These are phyloP conservation scores for Millerago galiae DNA, from an alignment of 805 yeast species.

Conservation along the genomic window DNA sequence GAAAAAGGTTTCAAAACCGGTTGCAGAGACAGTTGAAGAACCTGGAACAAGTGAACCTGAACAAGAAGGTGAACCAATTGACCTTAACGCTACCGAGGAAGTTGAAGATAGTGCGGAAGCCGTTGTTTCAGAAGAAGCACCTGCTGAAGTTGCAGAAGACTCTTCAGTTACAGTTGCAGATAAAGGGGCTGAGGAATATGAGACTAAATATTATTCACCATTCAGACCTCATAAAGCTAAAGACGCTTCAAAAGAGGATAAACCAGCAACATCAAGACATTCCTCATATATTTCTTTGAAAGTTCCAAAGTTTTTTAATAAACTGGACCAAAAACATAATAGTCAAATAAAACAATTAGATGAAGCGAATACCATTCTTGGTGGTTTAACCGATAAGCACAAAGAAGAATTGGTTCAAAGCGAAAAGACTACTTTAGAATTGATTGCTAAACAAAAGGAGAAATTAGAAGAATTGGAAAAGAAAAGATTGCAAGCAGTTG, in stretches of 20 bases:
- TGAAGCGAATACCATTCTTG: conserved; percentile 2
- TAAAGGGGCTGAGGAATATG: conserved; percentile 1
- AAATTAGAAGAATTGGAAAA: conserved; percentile 7
- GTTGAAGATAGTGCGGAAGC: background rate
- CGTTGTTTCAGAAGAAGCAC: background rate
- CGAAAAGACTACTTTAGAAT: background rate
- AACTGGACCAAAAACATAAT: conserved; percentile 8
- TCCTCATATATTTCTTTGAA: background rate
- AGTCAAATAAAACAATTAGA: conserved; percentile 5
- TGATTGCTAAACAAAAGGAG: conserved; percentile 3
- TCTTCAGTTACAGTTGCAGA: background rate
- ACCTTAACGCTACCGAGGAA: too few species aligned
- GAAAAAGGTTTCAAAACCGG: conserved; percentile 3
- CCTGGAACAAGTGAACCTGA: background rate
- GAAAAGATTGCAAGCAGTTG: conserved; percentile 7
- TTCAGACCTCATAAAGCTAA: conserved; percentile 6
- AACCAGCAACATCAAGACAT: background rate
- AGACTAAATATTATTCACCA: conserved; percentile 9
- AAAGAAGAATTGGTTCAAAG: conserved; percentile 5
- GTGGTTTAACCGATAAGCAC: conserved; percentile 2
- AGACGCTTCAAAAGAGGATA: background rate
- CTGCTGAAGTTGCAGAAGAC: background rate
- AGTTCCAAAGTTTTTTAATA: conserved; percentile 5
- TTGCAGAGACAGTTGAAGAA: background rate
- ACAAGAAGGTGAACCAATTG: background rate